Conservation (phyloP, 805 yeast genomes). For the Yamadazyma nakazawae region DNA sequence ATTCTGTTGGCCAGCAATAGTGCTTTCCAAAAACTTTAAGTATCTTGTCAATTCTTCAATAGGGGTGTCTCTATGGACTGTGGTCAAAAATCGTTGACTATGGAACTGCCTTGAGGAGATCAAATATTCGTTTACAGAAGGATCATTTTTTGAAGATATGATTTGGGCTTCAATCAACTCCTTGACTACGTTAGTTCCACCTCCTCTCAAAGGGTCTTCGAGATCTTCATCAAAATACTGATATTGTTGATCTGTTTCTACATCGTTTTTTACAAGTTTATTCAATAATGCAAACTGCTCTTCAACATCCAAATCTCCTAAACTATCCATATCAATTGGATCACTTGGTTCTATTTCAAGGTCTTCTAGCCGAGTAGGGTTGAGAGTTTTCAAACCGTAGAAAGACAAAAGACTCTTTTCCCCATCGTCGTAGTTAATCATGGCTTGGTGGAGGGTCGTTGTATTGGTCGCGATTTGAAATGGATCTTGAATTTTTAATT, state of each 20-base stretch:
- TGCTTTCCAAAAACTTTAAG: constrained; percentile 29
- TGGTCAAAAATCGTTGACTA: constrained; percentile 33
- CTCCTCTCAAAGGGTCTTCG: constrained; percentile 34
- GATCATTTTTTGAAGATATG: constrained; percentile 27
- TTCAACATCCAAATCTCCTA: constrained; percentile 21
- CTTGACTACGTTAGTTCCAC: constrained; percentile 26
- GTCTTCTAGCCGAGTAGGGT: constrained; percentile 19
- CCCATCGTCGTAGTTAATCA: constrained; percentile 32
- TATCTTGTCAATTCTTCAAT: constrained; percentile 31
- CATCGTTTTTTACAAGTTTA: constrained; percentile 18
- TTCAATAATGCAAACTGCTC: constrained; percentile 32
- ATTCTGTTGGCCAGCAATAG: constrained; percentile 32
- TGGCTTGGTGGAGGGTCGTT: constrained; percentile 1
- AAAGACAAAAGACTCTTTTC: constrained; percentile 26
- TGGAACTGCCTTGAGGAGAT: constrained; percentile 36
- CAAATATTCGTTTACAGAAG: constrained; percentile 27
- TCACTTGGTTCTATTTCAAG: constrained; percentile 13
- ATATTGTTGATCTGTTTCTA: constrained; percentile 3
- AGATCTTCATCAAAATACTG: constrained; percentile 19
- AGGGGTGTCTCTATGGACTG: constrained; percentile 35
- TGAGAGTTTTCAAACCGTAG: constrained; percentile 26
- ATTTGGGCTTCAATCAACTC: constrained; percentile 23
- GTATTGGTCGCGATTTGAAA: neutral
- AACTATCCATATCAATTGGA: constrained; percentile 17
- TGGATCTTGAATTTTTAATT: neutral